Evolutionary conservation across 495 filamentous ascomycete genomes (phyloP), one percentile per base, ranked within the genome.

Genomic region (Barbatosphaeria neglecta): DNA sequence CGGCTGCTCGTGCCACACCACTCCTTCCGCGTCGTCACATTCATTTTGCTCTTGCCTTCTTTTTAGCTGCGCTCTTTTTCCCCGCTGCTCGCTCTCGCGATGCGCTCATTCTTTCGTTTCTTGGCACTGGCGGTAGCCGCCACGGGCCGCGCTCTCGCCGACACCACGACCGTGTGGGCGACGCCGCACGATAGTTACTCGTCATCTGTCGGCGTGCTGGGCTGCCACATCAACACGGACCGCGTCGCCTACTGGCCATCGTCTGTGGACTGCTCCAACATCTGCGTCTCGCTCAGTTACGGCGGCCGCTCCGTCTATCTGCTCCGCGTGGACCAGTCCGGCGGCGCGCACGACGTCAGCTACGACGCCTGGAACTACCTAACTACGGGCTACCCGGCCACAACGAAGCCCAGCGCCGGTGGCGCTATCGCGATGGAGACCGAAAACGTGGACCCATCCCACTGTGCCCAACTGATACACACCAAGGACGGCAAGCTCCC

Each of bases 311-410:
- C 47, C 0, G 62, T 73, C 39, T 52, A 71, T 16, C 61, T 73
- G 13, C 60, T 73, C 16, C 65, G 66, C 52, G 53, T 73, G 44
- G 70, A 73, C 50, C 65, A 68, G 47, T 71, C 66, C 22, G 44
- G 62, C 43, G 70, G 70, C 46, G 70, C 70, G 7, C 53, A 72
- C 57, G 70, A 73, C 43, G 56, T 73, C 50, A 67, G 63, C 50
- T 73, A 72, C 57, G 68, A 72, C 48, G 68, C 70, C 13, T 73
- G 70, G 70, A 73, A 73, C 52, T 69, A 69, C 31, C 67, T 73
- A 6, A 54, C 59, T 33, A 69, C 67, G 0, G 70, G 70, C 33
- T 58, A 60, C 31, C 56, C 65, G n/a, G 70, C 70, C 4, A 67
- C 62, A 1, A 56, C 69, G 20, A 50, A 52, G n/a, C 70, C 70